phyloP scores from a whole-genome alignment of 129 eudicot genomes.

The Escallonia rubra region DNA sequence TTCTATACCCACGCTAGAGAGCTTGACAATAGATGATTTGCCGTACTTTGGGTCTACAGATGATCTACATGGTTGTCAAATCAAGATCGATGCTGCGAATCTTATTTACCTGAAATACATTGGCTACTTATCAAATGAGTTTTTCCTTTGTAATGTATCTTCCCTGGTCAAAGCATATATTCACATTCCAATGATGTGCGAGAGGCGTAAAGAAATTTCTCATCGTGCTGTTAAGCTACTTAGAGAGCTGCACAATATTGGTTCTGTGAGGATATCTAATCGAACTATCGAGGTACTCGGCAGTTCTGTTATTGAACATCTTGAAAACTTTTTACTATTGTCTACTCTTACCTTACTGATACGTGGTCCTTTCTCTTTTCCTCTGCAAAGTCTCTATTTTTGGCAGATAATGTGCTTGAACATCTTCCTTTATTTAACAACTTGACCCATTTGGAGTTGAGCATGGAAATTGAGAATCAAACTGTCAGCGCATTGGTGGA shows the following conservation, averaged over 20 bases:
- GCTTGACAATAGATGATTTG: slow-evolving; percentile 59
- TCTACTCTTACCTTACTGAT: slow-evolving; percentile 9
- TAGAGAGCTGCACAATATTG: slow-evolving; percentile 24
- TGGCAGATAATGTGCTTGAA: slow-evolving; percentile 23
- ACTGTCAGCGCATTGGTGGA: slow-evolving; percentile 32
- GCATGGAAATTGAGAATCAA: slow-evolving; percentile 33
- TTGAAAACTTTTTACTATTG: neutral
- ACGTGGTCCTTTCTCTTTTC: slow-evolving; percentile 6
- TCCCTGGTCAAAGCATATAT: slow-evolving; percentile 37
- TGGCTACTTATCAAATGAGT: slow-evolving; percentile 43
- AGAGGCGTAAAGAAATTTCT: slow-evolving; percentile 23
- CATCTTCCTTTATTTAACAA: slow-evolving; percentile 47
- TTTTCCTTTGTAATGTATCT: slow-evolving; percentile 20
- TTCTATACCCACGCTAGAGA: slow-evolving; percentile 36
- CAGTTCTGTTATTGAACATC: neutral
- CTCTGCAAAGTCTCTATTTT: slow-evolving; percentile 38
- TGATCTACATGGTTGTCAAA: slow-evolving; percentile 37
- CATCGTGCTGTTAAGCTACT: slow-evolving; percentile 37
- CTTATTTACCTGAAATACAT: slow-evolving; percentile 41
- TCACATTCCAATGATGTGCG: slow-evolving; percentile 30
- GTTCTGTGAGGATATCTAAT: slow-evolving; percentile 28
- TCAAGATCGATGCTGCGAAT: slow-evolving; percentile 45
- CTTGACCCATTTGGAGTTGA: slow-evolving; percentile 51
- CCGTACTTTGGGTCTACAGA: slow-evolving; percentile 48
- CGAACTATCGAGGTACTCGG: slow-evolving; percentile 43